A percentile compares a stretch with the other conserved stretches of the same genome.
Evolutionary conservation across 2,329 filamentous ascomycete genomes (phyloP).

Genomic region (Ceratocystis destructans): DNA sequence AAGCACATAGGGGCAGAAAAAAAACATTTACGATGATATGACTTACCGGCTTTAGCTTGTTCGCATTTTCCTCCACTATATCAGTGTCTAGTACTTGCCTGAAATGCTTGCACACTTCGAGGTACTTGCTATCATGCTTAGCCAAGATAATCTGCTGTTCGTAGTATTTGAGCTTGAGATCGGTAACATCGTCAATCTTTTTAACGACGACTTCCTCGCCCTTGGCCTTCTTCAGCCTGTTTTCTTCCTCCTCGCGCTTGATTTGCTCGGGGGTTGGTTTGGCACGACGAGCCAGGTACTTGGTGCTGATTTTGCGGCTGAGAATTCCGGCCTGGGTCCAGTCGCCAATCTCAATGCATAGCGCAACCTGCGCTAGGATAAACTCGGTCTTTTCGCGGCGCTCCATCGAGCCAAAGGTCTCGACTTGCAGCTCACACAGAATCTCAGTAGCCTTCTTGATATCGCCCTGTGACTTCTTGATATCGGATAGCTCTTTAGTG

Average conservation of each 20-base stretch:
- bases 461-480: slow-evolving; percentile 93
- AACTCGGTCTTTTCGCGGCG: slow-evolving; percentile 97
- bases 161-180: slow-evolving; percentile 90
- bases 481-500: slow-evolving; percentile 87
- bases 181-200: slow-evolving; percentile 79
- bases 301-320: slow-evolving; percentile 91
- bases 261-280: slow-evolving; percentile 83
- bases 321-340: slow-evolving; percentile 94
- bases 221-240: slow-evolving; percentile 70
- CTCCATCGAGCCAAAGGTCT: slow-evolving; percentile 98
- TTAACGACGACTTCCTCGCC: slow-evolving; percentile 67
- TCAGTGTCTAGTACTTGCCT: slow-evolving; percentile 92
- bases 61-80: slow-evolving; percentile 77
- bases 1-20: background rate
- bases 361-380: slow-evolving; percentile 82
- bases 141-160: slow-evolving; percentile 92
- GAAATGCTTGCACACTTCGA: slow-evolving; percentile 97
- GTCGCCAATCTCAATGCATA: slow-evolving; percentile 91
- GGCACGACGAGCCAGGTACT: slow-evolving; percentile 76
- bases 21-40: background rate
- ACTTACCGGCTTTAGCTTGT: slow-evolving; percentile 71
- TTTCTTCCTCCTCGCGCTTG: slow-evolving; percentile 79
- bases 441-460: slow-evolving; percentile 81
- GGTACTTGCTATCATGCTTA: slow-evolving; percentile 94
- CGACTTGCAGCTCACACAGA: slow-evolving; percentile 92